phyloP scores from a whole-genome alignment of 2,329 filamentous ascomycete genomes.

The Cordyceps javanica region DNA sequence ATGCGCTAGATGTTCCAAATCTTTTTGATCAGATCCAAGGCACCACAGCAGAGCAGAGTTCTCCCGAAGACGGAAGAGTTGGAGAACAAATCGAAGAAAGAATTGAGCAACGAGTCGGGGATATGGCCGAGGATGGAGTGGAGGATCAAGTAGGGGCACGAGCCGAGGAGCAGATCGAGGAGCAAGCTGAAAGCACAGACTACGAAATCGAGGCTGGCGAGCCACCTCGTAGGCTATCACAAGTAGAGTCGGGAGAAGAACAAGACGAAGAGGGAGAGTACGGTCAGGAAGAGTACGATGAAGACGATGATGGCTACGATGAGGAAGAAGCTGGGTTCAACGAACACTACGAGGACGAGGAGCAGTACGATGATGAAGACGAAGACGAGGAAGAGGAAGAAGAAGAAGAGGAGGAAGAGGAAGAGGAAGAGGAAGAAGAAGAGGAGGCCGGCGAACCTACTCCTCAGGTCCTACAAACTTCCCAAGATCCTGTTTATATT shows the following conservation, averaged over 20 bases:
- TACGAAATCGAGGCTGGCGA: conserved; percentile 6
- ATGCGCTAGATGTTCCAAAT: background rate
- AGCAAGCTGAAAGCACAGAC: conserved; percentile 19
- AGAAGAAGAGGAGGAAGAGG: conserved; percentile 14
- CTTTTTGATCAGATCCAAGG: background rate
- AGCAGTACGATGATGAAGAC: conserved; percentile 13
- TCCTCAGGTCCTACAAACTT: conserved; percentile 10
- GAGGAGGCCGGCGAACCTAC: conserved; percentile 12
- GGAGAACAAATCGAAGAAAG: background rate
- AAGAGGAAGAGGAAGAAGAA: conserved; percentile 15
- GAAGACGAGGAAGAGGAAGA: conserved; percentile 14
- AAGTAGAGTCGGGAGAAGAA: conserved; percentile 16
- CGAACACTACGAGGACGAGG: conserved; percentile 19
- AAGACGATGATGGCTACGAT: conserved; percentile 14
- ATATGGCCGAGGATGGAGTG: conserved; percentile 4
- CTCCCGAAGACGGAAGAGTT: background rate
- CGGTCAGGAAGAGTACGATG: background rate
- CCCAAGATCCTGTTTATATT: conserved; percentile 28
- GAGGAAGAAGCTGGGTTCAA: background rate
- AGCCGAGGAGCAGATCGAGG: conserved; percentile 14
- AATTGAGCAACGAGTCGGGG: background rate
- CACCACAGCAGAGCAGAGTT: background rate
- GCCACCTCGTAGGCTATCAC: background rate
- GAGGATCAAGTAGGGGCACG: background rate
- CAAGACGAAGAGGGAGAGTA: conserved; percentile 12